Conservation (phyloP, 192 early-diverging fungal species). For the Dimargaris verticillata region DNA sequence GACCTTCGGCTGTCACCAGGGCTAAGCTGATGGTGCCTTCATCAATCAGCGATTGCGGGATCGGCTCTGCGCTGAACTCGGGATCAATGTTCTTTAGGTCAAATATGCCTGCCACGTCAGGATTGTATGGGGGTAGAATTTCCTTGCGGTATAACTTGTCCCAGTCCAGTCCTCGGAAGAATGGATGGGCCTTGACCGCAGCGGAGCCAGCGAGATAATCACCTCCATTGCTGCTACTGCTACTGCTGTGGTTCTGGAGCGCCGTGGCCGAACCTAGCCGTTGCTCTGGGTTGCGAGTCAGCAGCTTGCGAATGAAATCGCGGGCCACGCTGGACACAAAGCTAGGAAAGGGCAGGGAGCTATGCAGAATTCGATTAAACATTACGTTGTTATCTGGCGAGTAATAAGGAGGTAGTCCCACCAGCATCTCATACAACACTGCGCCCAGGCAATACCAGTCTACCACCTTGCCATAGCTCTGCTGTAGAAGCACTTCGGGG, state of each 20-base stretch:
- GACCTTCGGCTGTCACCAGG: constrained; percentile 20
- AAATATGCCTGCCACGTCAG: constrained; percentile 35
- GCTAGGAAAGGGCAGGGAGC: constrained; percentile 21
- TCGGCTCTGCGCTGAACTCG: constrained; percentile 30
- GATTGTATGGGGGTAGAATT: constrained; percentile 50
- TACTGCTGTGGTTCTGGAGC: too few species aligned
- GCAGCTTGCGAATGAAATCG: constrained; percentile 31
- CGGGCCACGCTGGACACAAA: constrained; percentile 19
- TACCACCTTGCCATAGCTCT: constrained; percentile 46
- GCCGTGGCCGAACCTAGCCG: constrained; percentile 39
- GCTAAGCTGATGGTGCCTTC: constrained; percentile 24
- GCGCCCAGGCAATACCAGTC: constrained; percentile 68
- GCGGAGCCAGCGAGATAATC: too few species aligned
- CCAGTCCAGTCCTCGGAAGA: constrained; percentile 49
- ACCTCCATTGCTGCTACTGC: too few species aligned
- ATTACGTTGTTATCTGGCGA: constrained; percentile 27
- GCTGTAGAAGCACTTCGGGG: constrained; percentile 46
- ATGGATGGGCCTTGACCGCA: constrained; percentile 43
- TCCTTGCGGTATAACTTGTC: constrained; percentile 38
- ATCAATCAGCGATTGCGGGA: constrained; percentile 21
- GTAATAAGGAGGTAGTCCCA: constrained; percentile 49
- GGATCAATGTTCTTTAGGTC: constrained; percentile 32
- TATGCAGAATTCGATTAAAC: constrained; percentile 25
- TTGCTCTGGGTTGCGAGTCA: constrained; percentile 40
- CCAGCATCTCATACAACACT: constrained; percentile 47